Percentiles rank a stretch among this genome's conserved stretches.
These are phyloP conservation scores for Tulasnella sp. DNA, from an alignment of 768 basidiomycete genomes.

Conservation along the genomic window DNA sequence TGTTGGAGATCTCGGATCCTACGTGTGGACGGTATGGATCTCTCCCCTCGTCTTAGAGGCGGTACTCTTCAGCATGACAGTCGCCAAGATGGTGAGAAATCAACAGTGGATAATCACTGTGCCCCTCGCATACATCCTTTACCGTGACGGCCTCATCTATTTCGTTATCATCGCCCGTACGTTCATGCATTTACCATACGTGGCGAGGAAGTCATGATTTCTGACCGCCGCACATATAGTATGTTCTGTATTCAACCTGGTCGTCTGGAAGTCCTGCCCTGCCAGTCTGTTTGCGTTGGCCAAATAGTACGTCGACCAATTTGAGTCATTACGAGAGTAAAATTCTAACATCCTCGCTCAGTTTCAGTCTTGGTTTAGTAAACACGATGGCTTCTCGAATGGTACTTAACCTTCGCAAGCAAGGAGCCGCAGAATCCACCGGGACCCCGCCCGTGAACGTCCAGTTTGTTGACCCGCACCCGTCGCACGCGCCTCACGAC, in stretches of 20 bases:
- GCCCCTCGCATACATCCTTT: conserved; percentile 4
- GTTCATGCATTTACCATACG: not conserved
- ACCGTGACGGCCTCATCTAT: conserved; percentile 4
- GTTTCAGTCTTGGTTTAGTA: conserved; percentile 2
- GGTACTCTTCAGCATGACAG: not conserved
- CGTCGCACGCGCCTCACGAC: not conserved
- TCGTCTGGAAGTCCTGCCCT: conserved; percentile 5
- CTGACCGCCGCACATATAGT: not conserved
- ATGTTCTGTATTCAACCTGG: conserved; percentile 6
- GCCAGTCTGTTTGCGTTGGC: not conserved
- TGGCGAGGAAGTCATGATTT: not conserved
- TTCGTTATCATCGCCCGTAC: conserved; percentile 7
- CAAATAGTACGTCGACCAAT: conserved; percentile 2
- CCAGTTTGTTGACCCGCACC: not conserved
- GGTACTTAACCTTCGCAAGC: conserved; percentile 5
- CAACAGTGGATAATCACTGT: not conserved
- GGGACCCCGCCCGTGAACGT: not conserved
- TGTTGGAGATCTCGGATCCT: not conserved
- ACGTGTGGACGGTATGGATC: not conserved
- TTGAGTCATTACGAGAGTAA: not conserved
- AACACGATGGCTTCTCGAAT: conserved; percentile 6
- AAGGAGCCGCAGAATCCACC: not conserved
- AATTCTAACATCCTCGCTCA: not conserved
- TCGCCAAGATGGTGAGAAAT: not conserved
- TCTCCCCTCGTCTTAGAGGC: not conserved